phyloP scores from a whole-genome alignment of 1,284 basidiomycete genomes.

The Cutaneotrichosporon sp. region DNA sequence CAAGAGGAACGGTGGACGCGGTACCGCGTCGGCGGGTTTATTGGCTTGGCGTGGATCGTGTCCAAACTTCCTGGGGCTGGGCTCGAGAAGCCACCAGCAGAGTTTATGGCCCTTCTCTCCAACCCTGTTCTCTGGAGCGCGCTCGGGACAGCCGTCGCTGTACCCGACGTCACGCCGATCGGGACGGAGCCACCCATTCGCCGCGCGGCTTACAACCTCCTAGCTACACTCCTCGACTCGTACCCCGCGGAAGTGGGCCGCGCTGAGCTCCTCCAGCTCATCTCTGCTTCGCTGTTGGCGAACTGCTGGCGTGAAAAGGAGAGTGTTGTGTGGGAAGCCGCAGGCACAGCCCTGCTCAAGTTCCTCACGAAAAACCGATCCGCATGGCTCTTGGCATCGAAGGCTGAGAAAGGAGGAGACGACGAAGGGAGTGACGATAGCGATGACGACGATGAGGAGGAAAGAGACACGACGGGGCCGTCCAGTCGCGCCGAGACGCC shows the following conservation, averaged over 20 bases:
- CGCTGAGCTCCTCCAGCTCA: conserved; percentile 36
- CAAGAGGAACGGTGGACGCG: conserved; percentile 65
- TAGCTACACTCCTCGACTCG: conserved; percentile 28
- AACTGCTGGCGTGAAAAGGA: conserved; percentile 75
- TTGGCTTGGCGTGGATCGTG: conserved; percentile 58
- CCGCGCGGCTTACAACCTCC: conserved; percentile 37
- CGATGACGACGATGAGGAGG: conserved; percentile 32
- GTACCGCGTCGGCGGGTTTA: conserved; percentile 66
- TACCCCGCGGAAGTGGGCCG: conserved; percentile 27
- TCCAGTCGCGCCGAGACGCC: conserved; percentile 8
- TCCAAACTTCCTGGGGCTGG: conserved; percentile 23
- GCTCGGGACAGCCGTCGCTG: conserved; percentile 14
- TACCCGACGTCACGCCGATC: conserved; percentile 14
- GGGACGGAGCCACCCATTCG: conserved; percentile 38
- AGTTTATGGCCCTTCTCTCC: conserved; percentile 27
- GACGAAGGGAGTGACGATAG: conserved; percentile 47
- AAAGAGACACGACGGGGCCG: conserved; percentile 30
- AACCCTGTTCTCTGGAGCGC: conserved; percentile 39
- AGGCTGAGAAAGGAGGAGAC: conserved; percentile 18
- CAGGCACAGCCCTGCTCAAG: conserved; percentile 65
- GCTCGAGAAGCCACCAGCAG: conserved; percentile 22
- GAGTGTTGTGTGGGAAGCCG: conserved; percentile 58
- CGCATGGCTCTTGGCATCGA: conserved; percentile 57
- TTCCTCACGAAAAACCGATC: conserved; percentile 64
- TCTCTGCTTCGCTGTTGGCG: conserved; percentile 61